These are phyloP conservation scores for Tirmania nivea DNA, from an alignment of 495 filamentous ascomycete genomes.

Conservation along the genomic window DNA sequence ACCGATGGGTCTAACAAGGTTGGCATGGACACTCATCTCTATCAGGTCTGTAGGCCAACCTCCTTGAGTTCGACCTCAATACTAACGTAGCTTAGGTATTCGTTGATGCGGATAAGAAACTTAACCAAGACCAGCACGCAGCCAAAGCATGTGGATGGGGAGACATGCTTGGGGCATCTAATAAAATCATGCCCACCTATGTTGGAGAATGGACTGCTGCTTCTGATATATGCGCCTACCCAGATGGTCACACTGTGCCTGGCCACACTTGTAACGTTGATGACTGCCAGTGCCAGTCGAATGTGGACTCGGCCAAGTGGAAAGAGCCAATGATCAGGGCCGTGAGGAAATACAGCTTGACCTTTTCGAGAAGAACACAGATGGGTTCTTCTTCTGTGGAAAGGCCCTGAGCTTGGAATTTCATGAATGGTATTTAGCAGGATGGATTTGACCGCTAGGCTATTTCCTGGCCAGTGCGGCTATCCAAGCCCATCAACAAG, in stretches of 20 bases:
- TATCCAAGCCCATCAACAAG: neutral
- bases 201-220: constrained; percentile 24
- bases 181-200: constrained; percentile 18
- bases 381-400: constrained; percentile 25
- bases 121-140: constrained; percentile 22
- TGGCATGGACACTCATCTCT: constrained; percentile 23
- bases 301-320: constrained; percentile 17
- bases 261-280: constrained; percentile 9
- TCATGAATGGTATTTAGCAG: constrained; percentile 20
- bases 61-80: neutral
- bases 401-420: constrained; percentile 23
- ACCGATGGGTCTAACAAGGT: constrained; percentile 6
- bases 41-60: constrained; percentile 11
- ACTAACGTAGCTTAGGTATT: constrained; percentile 9
- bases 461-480: constrained; percentile 19
- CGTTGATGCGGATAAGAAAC: constrained; percentile 13
- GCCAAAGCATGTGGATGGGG: constrained; percentile 20
- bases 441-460: constrained; percentile 19
- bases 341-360: constrained; percentile 23
- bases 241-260: constrained; percentile 16
- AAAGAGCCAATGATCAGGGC: constrained; percentile 19
- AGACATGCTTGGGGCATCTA: constrained; percentile 10
- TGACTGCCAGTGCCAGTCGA: constrained; percentile 19
- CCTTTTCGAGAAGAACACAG: constrained; percentile 19
- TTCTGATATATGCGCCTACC: constrained; percentile 21